phyloP scores from a whole-genome alignment of 2,329 filamentous ascomycete genomes.

The Dactylellina parvicollis region DNA sequence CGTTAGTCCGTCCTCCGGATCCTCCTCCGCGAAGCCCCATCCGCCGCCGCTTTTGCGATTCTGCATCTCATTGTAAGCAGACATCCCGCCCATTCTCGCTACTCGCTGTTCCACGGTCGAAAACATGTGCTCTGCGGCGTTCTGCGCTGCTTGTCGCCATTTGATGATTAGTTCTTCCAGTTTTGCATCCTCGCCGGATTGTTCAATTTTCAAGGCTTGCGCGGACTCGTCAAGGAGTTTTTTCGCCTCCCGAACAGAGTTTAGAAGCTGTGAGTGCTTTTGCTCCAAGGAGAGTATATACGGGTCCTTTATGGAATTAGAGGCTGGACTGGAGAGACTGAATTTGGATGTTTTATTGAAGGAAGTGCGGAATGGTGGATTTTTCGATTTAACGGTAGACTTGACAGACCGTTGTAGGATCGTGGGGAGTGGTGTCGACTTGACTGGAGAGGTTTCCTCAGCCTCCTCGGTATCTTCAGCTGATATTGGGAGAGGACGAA shows the following conservation, averaged over 20 bases:
- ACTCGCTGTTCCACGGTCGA: constrained; percentile 56
- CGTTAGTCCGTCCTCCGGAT: constrained; percentile 41
- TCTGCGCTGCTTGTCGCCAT: constrained; percentile 55
- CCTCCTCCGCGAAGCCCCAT: constrained; percentile 35
- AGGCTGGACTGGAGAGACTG: constrained; percentile 26
- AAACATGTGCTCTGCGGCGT: constrained; percentile 57
- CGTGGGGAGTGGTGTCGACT: not conserved
- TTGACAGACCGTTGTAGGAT: constrained; percentile 7
- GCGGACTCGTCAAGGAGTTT: constrained; percentile 53
- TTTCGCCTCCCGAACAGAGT: constrained; percentile 42
- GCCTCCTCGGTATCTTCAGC: constrained; percentile 17
- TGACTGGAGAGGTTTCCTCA: constrained; percentile 23
- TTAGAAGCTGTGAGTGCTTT: constrained; percentile 32
- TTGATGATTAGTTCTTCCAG: constrained; percentile 56
- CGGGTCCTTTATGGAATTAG: constrained; percentile 31
- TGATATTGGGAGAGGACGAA: constrained; percentile 9
- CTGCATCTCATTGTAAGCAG: constrained; percentile 36
- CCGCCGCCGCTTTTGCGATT: constrained; percentile 33
- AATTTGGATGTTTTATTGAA: constrained; percentile 20
- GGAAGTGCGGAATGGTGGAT: constrained; percentile 44
- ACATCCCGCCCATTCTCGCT: constrained; percentile 55
- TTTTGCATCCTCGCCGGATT: constrained; percentile 54
- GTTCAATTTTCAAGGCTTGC: constrained; percentile 57
- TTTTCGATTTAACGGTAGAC: constrained; percentile 34
- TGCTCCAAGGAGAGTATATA: constrained; percentile 44